Evolutionary conservation across 192 early-diverging fungal genomes (phyloP).

Genomic region (Funneliformis geosporum): DNA sequence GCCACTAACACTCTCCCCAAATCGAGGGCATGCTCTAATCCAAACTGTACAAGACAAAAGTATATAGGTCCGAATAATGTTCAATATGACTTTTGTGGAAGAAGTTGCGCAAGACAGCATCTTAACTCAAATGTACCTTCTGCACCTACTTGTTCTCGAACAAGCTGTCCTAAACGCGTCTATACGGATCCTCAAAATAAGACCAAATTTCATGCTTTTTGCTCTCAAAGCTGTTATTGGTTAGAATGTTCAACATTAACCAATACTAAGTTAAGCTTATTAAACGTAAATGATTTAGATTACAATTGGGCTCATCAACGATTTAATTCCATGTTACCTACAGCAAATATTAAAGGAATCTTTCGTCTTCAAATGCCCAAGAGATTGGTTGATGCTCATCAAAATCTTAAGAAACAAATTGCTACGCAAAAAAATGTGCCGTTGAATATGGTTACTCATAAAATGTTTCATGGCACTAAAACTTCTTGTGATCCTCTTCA

Average conservation of each 20-base stretch:
- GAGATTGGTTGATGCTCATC: conserved; percentile 9
- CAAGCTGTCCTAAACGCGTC: not conserved
- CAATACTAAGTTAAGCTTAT: not conserved
- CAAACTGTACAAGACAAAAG: not conserved
- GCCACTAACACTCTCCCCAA: not conserved
- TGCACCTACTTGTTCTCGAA: not conserved
- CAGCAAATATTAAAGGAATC: conserved; percentile 4
- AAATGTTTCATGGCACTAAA: conserved; percentile 23
- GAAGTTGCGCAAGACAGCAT: not conserved
- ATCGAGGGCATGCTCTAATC: not conserved
- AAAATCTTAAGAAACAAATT: not conserved
- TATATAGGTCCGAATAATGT: not conserved
- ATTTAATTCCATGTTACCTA: not conserved
- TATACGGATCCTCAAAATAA: not conserved
- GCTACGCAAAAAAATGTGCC: not conserved
- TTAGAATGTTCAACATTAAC: not conserved
- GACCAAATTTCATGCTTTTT: not conserved
- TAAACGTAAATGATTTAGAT: conserved; percentile 5
- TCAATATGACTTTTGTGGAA: conserved; percentile 9
- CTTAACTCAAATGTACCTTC: not conserved
- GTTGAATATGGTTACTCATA: not conserved
- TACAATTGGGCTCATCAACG: not conserved
- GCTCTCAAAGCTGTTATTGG: not conserved
- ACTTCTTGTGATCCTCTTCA: not conserved
- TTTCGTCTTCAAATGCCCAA: conserved; percentile 17